Evolutionary conservation across 2,329 filamentous ascomycete genomes (phyloP).

Genomic region (Epichloe scottii): DNA sequence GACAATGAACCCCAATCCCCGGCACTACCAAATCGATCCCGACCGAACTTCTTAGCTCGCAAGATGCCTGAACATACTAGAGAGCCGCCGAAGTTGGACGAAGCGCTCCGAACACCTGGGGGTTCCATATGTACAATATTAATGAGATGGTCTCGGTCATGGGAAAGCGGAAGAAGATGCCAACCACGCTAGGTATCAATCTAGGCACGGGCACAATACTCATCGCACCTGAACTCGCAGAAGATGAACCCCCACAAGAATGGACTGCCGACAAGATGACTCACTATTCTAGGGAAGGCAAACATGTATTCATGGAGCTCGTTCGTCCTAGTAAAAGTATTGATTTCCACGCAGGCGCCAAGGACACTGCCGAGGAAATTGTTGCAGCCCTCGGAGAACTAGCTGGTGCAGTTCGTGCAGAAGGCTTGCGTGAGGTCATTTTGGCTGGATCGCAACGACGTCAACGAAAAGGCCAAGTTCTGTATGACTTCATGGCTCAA

Average conservation of each 20-base stretch:
- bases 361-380: conserved; percentile 93
- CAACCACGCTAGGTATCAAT: conserved; percentile 92
- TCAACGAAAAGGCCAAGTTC: conserved; percentile 71
- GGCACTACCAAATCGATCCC: conserved; percentile 26
- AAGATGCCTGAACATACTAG: neutral
- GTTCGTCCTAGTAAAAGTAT: conserved; percentile 86
- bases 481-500: conserved; percentile 95
- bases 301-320: conserved; percentile 92
- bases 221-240: conserved; percentile 73
- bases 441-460: conserved; percentile 58
- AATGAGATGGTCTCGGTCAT: conserved; percentile 96
- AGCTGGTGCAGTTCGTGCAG: conserved; percentile 72
- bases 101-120: conserved; percentile 53
- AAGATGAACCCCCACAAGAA: conserved; percentile 75
- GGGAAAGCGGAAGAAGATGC: conserved; percentile 97
- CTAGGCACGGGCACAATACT: conserved; percentile 77
- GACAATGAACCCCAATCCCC: conserved; percentile 22
- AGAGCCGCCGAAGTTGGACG: conserved; percentile 9
- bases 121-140: conserved; percentile 91
- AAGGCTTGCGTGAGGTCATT: conserved; percentile 73
- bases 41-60: conserved; percentile 5
- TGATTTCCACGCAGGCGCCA: conserved; percentile 93
- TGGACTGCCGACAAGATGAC: conserved; percentile 92
- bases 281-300: conserved; percentile 96
- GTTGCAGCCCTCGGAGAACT: conserved; percentile 79